These are phyloP conservation scores for Tillandsia fasciculata DNA, from an alignment of 176 grass and related monocot species.

Conservation along the genomic window DNA sequence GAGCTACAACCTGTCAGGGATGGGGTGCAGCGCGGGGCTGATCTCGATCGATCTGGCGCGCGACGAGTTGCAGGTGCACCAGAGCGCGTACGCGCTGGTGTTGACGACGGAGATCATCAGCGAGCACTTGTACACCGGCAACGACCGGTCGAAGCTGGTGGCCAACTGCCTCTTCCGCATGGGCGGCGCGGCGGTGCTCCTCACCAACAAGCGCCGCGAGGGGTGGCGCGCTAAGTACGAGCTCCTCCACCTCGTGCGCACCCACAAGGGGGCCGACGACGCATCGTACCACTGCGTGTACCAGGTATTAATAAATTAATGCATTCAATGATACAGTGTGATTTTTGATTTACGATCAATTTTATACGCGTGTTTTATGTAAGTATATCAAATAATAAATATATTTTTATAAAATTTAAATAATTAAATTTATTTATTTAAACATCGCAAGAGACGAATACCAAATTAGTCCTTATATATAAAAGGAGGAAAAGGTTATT, in stretches of 20 bases:
- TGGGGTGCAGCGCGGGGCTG: slow-evolving; percentile 92
- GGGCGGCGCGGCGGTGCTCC: slow-evolving; percentile 50
- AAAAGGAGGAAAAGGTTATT: too few relatives aligned
- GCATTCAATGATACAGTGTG: too few relatives aligned
- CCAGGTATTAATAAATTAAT: not conserved
- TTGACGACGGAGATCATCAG: slow-evolving; percentile 79
- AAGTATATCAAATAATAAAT: too few relatives aligned
- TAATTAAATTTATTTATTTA: too few relatives aligned
- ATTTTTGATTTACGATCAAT: too few relatives aligned
- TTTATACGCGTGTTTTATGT: too few relatives aligned
- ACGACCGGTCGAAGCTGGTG: slow-evolving; percentile 47
- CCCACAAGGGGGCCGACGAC: slow-evolving; percentile 32
- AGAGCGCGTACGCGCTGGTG: slow-evolving; percentile 60
- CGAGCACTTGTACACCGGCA: slow-evolving; percentile 47
- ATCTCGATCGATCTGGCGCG: slow-evolving; percentile 66
- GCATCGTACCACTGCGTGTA: slow-evolving; percentile 43
- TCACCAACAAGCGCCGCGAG: slow-evolving; percentile 17
- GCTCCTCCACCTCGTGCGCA: slow-evolving; percentile 40
- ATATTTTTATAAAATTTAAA: too few relatives aligned
- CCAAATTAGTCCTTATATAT: too few relatives aligned
- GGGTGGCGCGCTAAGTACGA: slow-evolving; percentile 33
- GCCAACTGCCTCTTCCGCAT: slow-evolving; percentile 69
- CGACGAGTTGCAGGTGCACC: slow-evolving; percentile 74
- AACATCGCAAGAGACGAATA: too few relatives aligned
- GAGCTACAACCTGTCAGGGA: slow-evolving; percentile 77